phyloP scores from a whole-genome alignment of 106 monocot species.

The Apostasia ramifera region DNA sequence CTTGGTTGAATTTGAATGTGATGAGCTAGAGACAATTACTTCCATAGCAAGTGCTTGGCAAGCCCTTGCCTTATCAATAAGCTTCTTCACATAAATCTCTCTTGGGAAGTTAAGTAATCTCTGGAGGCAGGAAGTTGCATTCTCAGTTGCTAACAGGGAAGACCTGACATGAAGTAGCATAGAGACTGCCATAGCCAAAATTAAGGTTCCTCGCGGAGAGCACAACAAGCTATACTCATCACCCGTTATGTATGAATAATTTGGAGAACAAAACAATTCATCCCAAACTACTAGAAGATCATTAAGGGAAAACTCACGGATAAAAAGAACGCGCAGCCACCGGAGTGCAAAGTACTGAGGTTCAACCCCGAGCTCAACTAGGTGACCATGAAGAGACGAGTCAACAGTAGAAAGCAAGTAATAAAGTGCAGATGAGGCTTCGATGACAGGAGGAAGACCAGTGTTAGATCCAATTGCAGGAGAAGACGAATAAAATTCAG shows the following conservation, averaged over 20 bases:
- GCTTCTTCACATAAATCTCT: conserved; percentile 33
- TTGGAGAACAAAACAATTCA: conserved; percentile 51
- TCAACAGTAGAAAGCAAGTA: conserved; percentile 58
- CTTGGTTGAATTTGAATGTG: not conserved
- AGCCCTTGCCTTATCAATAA: conserved; percentile 59
- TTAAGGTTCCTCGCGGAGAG: conserved; percentile 53
- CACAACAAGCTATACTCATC: conserved; percentile 30
- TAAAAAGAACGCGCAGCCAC: conserved; percentile 70
- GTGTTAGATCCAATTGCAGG: conserved; percentile 21
- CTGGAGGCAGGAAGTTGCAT: conserved; percentile 61
- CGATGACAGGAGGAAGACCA: conserved; percentile 49
- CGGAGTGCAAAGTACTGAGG: conserved; percentile 73
- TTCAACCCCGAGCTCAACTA: conserved; percentile 63
- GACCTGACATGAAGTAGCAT: conserved; percentile 65
- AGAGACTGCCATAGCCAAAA: conserved; percentile 51
- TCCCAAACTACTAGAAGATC: conserved; percentile 68
- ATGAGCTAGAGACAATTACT: conserved; percentile 10
- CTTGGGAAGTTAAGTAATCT: conserved; percentile 59
- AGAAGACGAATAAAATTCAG: conserved; percentile 53
- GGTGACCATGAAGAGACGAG: conserved; percentile 53
- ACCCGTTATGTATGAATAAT: conserved; percentile 12
- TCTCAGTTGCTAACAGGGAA: conserved; percentile 57
- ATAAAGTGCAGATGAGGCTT: conserved; percentile 62
- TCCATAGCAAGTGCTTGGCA: conserved; percentile 47
- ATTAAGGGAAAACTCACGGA: conserved; percentile 58